Conservation (phyloP, 1,284 basidiomycete genomes). For the Pseudozyma pruni region DNA sequence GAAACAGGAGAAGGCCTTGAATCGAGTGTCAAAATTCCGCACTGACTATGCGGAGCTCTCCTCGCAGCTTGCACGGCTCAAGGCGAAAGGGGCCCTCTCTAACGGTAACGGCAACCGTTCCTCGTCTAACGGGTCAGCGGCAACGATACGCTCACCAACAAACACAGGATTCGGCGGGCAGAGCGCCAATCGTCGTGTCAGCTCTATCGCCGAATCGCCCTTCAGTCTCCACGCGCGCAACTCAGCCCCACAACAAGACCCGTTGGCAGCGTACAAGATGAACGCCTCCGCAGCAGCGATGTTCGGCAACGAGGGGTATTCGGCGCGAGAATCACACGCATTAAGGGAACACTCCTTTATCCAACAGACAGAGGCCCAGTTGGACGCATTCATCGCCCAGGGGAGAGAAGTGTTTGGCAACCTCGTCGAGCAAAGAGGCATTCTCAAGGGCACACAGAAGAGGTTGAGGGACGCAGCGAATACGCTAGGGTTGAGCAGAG, state of each 20-base stretch:
- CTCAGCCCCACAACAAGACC: conserved; percentile 39
- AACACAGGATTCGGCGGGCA: conserved; percentile 15
- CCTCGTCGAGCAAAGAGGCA: conserved; percentile 64
- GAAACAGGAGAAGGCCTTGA: conserved; percentile 66
- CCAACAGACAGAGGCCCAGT: conserved; percentile 62
- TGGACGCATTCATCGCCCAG: conserved; percentile 66
- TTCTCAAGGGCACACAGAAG: conserved; percentile 63
- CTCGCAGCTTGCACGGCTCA: conserved; percentile 46
- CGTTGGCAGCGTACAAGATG: conserved; percentile 63
- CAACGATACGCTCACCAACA: conserved; percentile 19
- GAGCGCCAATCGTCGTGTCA: conserved; percentile 19
- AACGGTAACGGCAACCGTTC: conserved; percentile 3
- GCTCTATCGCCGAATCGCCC: conserved; percentile 50
- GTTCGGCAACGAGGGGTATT: conserved; percentile 48
- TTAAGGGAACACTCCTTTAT: conserved; percentile 66
- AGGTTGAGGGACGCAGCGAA: conserved; percentile 63
- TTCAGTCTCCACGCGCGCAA: conserved; percentile 56
- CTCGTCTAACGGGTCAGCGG: too few relatives aligned
- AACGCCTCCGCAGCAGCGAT: conserved; percentile 60
- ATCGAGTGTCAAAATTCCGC: conserved; percentile 58
- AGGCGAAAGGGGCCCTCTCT: conserved; percentile 35
- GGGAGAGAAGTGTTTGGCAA: conserved; percentile 65
- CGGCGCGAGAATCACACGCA: conserved; percentile 60
- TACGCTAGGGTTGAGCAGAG: conserved; percentile 63
- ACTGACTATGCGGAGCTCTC: conserved; percentile 59